phyloP scores from a whole-genome alignment of 768 basidiomycete species.

The Amanita polypyramis region DNA sequence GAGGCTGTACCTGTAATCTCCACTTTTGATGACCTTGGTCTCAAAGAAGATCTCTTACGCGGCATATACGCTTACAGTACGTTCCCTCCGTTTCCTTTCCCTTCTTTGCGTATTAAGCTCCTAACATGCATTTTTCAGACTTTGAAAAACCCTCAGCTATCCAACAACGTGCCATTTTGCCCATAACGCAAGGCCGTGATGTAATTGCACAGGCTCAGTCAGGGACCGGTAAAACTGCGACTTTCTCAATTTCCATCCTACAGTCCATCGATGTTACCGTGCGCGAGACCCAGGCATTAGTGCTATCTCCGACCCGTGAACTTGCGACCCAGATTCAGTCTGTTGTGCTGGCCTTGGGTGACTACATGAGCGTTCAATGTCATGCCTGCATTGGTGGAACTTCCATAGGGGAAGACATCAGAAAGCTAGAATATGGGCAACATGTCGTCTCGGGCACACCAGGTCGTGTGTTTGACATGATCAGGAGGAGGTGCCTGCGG shows the following conservation, averaged over 20 bases:
- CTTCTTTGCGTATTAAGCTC: neutral
- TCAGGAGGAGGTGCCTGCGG: conserved; percentile 83
- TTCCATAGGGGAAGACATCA: conserved; percentile 94
- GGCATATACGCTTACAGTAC: conserved; percentile 97
- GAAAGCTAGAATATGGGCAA: conserved; percentile 94
- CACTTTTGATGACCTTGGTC: conserved; percentile 80
- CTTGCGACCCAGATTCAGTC: conserved; percentile 98
- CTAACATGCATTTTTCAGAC: conserved; percentile 26
- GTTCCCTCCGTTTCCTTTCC: conserved; percentile 13
- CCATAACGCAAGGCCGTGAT: conserved; percentile 92
- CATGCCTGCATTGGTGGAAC: conserved; percentile 98
- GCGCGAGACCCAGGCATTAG: conserved; percentile 91
- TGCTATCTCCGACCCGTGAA: conserved; percentile 97
- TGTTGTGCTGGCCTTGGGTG: conserved; percentile 89
- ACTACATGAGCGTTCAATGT: conserved; percentile 99
- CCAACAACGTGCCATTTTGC: conserved; percentile 95
- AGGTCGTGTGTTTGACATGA: conserved; percentile 99
- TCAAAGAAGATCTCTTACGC: conserved; percentile 92
- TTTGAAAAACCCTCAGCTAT: conserved; percentile 99
- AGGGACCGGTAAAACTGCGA: conserved; percentile 99
- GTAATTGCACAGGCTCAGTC: conserved; percentile 99
- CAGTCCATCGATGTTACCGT: conserved; percentile 95
- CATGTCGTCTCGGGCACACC: conserved; percentile 97
- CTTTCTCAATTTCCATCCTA: conserved; percentile 95
- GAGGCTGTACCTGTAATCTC: conserved; percentile 85